A percentile compares a stretch with the other conserved stretches of the same genome.
These are phyloP conservation scores for Crithidia expoeki DNA, from an alignment of 208 protist species.

Conservation along the genomic window DNA sequence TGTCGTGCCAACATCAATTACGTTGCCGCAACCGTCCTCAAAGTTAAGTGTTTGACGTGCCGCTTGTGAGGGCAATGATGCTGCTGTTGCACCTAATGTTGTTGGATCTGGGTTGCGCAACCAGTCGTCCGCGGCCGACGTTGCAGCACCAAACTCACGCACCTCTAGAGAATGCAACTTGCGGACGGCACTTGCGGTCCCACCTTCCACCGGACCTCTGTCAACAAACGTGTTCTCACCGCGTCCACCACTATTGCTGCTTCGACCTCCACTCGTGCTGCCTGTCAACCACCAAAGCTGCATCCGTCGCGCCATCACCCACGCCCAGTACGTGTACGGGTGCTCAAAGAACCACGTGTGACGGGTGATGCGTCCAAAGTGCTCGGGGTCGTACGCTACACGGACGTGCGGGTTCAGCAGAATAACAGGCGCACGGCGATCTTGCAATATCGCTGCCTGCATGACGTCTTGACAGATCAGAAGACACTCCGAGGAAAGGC, in stretches of 20 bases:
- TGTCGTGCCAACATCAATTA: slow-evolving; percentile 1
- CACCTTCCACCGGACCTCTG: too few species aligned
- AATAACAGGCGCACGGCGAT: slow-evolving; percentile 52
- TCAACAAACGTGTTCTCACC: too few species aligned
- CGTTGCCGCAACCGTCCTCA: slow-evolving; percentile 13
- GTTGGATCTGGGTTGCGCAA: background rate
- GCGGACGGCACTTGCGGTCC: background rate
- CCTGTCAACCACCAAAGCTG: slow-evolving; percentile 30
- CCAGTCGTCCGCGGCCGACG: slow-evolving; percentile 46
- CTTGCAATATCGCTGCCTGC: slow-evolving; percentile 50
- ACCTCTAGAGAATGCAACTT: background rate
- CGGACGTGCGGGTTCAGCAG: slow-evolving; percentile 76
- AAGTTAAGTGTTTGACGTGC: background rate
- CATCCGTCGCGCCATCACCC: slow-evolving; percentile 23
- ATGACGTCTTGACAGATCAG: slow-evolving; percentile 68
- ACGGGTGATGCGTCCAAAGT: slow-evolving; percentile 46
- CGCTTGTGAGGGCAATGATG: background rate
- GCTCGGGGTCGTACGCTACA: slow-evolving; percentile 56
- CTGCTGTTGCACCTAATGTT: background rate
- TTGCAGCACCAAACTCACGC: slow-evolving; percentile 13
- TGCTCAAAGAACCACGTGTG: slow-evolving; percentile 36
- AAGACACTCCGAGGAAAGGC: slow-evolving; percentile 74
- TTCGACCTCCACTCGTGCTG: background rate
- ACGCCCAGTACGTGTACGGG: slow-evolving; percentile 33
- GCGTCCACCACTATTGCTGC: background rate